These are phyloP conservation scores for Pythium pyrilobum DNA, from an alignment of 352 stramenopile species.

Conservation along the genomic window DNA sequence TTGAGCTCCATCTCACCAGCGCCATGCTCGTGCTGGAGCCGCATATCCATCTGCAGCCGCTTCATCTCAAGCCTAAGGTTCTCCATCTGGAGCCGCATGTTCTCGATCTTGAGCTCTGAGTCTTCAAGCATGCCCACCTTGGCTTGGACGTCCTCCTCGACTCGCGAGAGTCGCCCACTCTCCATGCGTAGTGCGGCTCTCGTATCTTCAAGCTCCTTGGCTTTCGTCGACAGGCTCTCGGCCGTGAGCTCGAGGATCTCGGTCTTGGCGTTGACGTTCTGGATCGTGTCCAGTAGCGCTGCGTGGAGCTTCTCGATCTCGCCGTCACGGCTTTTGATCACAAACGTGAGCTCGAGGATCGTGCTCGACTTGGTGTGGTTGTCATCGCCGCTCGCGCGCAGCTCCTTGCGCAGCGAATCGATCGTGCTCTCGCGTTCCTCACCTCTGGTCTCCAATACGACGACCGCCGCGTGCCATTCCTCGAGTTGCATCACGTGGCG, in stretches of 20 bases:
- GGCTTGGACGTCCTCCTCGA: conserved; percentile 58
- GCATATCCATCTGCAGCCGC: conserved; percentile 71
- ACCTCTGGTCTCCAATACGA: background rate
- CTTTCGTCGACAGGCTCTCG: conserved; percentile 51
- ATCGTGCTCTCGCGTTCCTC: conserved; percentile 28
- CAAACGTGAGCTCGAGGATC: conserved; percentile 69
- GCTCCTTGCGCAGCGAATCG: conserved; percentile 23
- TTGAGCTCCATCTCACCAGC: conserved; percentile 69
- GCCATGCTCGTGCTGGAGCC: conserved; percentile 57
- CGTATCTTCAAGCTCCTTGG: conserved; percentile 55
- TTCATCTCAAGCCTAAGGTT: conserved; percentile 59
- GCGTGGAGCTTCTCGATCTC: conserved; percentile 54
- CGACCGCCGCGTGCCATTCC: conserved; percentile 30
- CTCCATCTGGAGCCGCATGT: conserved; percentile 48
- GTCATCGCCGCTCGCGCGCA: conserved; percentile 34
- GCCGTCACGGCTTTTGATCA: conserved; percentile 67
- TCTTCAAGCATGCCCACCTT: conserved; percentile 61
- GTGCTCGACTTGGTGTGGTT: conserved; percentile 48
- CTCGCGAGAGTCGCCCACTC: conserved; percentile 40
- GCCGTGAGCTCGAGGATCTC: conserved; percentile 65
- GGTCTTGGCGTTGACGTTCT: conserved; percentile 50
- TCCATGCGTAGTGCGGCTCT: conserved; percentile 49
- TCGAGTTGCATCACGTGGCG: conserved; percentile 22
- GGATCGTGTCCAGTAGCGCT: conserved; percentile 44
- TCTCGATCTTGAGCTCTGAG: conserved; percentile 60